Base-by-base conservation (phyloP, 1,139 yeast genomes). In the Candida pseudoviswanathii region DNA sequence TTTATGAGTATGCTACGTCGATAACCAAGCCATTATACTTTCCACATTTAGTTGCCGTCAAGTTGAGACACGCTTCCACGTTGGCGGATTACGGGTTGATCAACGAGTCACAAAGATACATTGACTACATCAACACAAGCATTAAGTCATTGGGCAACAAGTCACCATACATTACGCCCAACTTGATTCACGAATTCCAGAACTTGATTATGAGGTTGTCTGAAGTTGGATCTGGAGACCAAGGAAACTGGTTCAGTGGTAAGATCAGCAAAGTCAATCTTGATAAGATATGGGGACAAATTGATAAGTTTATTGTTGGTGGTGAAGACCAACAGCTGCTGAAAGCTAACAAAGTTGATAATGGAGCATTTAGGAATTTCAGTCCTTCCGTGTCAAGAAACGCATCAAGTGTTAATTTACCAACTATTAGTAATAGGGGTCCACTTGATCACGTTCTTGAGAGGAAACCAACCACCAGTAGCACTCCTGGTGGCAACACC, bases 301-400 rank as follows among this genome's bases (percentile, higher is more conserved):
- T 91, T 53, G 96, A 90, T 63, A 90, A 90, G 65, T 89, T 92
- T 63, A 94, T 94, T 54, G 89, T 96, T 3, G 99, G 98, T 9
- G 97, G 89, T 47, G 94, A 85, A 42, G 97, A 89, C 47, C 92
- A 85, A 43, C 57, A 64, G 1, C 68, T 70, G 6, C 53, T 51
- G n/a, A 48, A 39, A 7, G 71, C 67, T 31, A 44, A 36, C 8
- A 37, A 60, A 1, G 69, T 67, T 33, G 81, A 80, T 29, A 77
- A 71, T 37, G 87, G 87, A 5, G 84, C 86, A 0, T 89, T 89
- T 68, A 86, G 89, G 50, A 86, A 85, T 55, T 86, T 85, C 62
- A 83, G 87, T 47, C 89, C 91, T 1, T 75, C 81, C 7, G 73
- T 84, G 7, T 81, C 86, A 5, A 67, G 87, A 56, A 76, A 67